Evolutionary conservation across 306 rosid species (phyloP).

Genomic region (Gastrolobium bilobum): DNA sequence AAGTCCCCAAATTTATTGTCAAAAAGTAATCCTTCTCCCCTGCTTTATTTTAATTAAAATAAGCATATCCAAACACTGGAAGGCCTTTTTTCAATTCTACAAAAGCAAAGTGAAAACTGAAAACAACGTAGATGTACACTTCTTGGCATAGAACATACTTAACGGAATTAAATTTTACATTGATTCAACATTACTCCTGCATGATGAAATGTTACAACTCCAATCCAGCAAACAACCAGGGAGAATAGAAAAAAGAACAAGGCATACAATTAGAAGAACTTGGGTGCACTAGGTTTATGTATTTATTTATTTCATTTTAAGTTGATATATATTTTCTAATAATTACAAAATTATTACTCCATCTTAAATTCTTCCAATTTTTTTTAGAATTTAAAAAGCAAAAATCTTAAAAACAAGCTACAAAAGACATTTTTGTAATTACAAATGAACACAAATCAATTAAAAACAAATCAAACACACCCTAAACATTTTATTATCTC

Average conservation of each 20-base stretch:
- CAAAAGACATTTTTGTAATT: too few species aligned
- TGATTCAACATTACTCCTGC: constrained; percentile 5
- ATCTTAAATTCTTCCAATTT: too few species aligned
- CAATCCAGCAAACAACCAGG: not conserved
- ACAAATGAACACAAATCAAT: too few species aligned
- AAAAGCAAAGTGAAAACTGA: not conserved
- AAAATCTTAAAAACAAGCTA: too few species aligned
- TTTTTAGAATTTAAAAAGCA: too few species aligned
- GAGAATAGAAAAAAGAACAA: not conserved
- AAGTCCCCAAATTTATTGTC: not conserved
- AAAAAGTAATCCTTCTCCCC: not conserved
- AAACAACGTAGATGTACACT: not conserved
- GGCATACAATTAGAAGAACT: not conserved
- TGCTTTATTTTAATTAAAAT: not conserved
- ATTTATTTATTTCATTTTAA: too few species aligned
- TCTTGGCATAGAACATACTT: not conserved
- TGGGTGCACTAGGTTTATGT: not conserved
- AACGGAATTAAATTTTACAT: not conserved
- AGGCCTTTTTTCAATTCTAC: constrained; percentile 5
- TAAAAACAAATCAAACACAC: too few species aligned
- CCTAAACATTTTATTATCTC: too few species aligned
- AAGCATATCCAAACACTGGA: constrained; percentile 4
- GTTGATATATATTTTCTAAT: too few species aligned
- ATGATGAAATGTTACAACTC: not conserved
- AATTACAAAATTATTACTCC: too few species aligned